Evolutionary conservation across 1,139 yeast species (phyloP), one percentile per base, ranked within the genome.

Genomic region (Candida glucosophila): DNA sequence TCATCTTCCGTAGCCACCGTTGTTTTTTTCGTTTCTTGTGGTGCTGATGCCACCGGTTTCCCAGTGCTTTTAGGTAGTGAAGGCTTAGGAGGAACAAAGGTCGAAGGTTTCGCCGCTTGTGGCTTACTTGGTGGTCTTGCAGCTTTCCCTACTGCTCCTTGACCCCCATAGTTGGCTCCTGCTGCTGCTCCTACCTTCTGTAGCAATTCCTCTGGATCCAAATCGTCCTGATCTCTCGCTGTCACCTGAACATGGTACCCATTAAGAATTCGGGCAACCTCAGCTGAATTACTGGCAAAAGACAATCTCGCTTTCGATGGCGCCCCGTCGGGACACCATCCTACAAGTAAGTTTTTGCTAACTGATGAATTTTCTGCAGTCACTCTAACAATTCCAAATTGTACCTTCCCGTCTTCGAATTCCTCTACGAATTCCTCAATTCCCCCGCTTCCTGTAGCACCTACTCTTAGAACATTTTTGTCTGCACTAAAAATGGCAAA

Each of bases 221-320:
- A 67, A 49, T 92, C 98, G 44, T 85, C 95, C 28, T 73, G 68
- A 46, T 83, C 93, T 55, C 97, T 74, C n/a, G 97, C 98, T 22
- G 96, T 85, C 37, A 92, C 77, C 55, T 90, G 97, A 29, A 90
- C 88, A 49, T 90, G 98, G 55, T 88, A 90, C 20, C 95, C 95
- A 38, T 67, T 67, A 41, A 80, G 65, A 14, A 75, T 62, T 32
- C 66, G 73, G 16, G 88, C 72, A 10, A 80, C 80, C 22, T 76
- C 80, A 23, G 83, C 83, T 40, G 79, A 77, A 52, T 80, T 80
- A 36, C 74, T 58, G 15, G 88, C 86, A 54, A 77, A 80, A 2
- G 86, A 76, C 31, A 82, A 69, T 42, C 85, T 67, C 20, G 77
- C 65, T 49, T 77, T 79, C 41, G 81, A 61, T 5, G 88, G 82